These are phyloP conservation scores for Solanum boliviense DNA, from an alignment of 257 asterid genomes.

Conservation along the genomic window DNA sequence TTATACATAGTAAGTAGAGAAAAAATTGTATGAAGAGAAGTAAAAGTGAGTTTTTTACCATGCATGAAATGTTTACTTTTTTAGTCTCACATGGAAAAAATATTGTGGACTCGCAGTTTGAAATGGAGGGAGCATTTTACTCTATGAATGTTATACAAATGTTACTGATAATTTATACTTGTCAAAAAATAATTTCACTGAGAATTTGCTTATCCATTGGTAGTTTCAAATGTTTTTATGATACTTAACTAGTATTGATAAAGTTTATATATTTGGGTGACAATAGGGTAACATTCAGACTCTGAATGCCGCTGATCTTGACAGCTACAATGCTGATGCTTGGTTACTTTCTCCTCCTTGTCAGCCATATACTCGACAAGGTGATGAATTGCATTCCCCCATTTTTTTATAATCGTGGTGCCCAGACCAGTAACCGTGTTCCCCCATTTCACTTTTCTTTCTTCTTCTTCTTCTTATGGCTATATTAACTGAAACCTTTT, in stretches of 20 bases:
- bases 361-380: slow-evolving; percentile 97
- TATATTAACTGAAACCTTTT: background rate
- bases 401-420: background rate
- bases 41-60: background rate
- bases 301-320: slow-evolving; percentile 74
- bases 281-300: slow-evolving; percentile 90
- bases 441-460: background rate
- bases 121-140: background rate
- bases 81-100: background rate
- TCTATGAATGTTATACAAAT: background rate
- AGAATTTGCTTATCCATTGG: background rate
- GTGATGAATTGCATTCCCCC: slow-evolving; percentile 21
- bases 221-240: background rate
- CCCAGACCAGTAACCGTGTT: background rate
- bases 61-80: background rate
- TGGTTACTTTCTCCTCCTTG: slow-evolving; percentile 98
- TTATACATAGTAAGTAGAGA: background rate
- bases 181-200: background rate
- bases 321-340: slow-evolving; percentile 57
- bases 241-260: background rate
- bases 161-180: background rate
- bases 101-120: background rate
- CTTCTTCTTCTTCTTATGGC: background rate
- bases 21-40: background rate
- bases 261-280: slow-evolving; percentile 11